Evolutionary conservation across 139 green algal species (phyloP).

Genomic region (Limnomonas spitsbergensis): DNA sequence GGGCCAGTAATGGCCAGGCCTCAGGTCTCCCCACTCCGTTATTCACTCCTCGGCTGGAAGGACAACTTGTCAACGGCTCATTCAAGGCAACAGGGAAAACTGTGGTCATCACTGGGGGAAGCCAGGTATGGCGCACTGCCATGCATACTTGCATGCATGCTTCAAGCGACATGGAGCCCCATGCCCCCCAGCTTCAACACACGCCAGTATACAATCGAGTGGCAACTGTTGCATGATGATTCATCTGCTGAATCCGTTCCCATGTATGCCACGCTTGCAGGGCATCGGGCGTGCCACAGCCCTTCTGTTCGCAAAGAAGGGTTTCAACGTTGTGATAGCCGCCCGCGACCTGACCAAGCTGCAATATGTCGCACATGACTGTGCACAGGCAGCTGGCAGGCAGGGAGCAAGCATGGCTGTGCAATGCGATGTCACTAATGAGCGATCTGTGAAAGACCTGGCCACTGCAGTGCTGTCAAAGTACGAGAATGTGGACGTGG

Average conservation of each 20-base stretch:
- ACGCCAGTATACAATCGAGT: background rate
- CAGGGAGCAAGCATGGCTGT: slow-evolving; percentile 26
- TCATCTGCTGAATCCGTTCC: background rate
- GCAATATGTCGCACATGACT: slow-evolving; percentile 38
- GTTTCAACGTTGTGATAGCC: slow-evolving; percentile 54
- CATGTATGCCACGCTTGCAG: slow-evolving; percentile 15
- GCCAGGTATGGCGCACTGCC: slow-evolving; percentile 29
- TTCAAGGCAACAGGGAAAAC: slow-evolving; percentile 48
- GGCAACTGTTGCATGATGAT: background rate
- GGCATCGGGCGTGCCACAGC: slow-evolving; percentile 45
- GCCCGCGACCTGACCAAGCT: slow-evolving; percentile 34
- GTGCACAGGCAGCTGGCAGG: slow-evolving; percentile 14
- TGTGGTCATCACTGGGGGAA: slow-evolving; percentile 51
- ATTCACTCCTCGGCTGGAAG: background rate
- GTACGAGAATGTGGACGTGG: slow-evolving; percentile 39
- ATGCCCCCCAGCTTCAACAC: too few species aligned
- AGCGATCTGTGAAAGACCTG: slow-evolving; percentile 33
- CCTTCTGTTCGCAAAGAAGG: slow-evolving; percentile 46
- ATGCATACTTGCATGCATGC: too few species aligned
- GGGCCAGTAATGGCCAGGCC: too few species aligned
- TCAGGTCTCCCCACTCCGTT: too few species aligned
- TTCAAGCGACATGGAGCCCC: too few species aligned
- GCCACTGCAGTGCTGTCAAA: slow-evolving; percentile 25
- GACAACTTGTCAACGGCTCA: background rate
- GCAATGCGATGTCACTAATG: slow-evolving; percentile 26